Evolutionary conservation across 2,329 filamentous ascomycete species (phyloP), one percentile per base, ranked within the genome.

Genomic region (Geosmithia putterillii): DNA sequence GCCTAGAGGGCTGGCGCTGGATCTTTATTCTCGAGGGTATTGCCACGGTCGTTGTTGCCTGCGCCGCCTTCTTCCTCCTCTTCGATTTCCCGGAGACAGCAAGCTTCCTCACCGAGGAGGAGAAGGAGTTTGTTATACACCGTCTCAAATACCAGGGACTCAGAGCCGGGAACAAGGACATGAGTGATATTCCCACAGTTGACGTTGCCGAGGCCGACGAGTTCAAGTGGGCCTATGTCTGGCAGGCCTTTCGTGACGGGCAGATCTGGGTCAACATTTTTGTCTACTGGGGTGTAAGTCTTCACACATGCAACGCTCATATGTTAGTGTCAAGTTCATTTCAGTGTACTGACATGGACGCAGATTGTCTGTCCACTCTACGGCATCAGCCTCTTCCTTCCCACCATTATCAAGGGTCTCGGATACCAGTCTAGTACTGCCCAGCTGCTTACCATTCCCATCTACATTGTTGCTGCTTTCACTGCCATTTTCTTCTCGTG

Each of bases 81-180:
- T 73, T 85, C 51, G 86, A 94, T 53, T 94, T 87, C 51, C 88
- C 88, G 0, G 85, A 87, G 48, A 78, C 83, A 20, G 85, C 86
- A 0, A 73, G 52, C 0, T 94, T 94, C 56, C 69, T 94, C 19
- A 79, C 76, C 0, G 73, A 78, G 8, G 73, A 77, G 28, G 86
- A 94, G 52, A 74, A 82, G 3, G 73, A 71, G 1, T 79, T 86
- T 40, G 82, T 92, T 0, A 65, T 87, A 2, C 73, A 75, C 15
- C 74, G 87, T 0, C 66, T 94, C 19, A 80, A 79, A 46, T 73
- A 73, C 17, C 86, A 94, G 66, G 63, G 62, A 12, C 15, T 6
- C 63, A 67, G 45, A 52, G 18, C 42, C 32, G 14, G 15, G n/a
- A 38, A 22, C 9, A 32, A 38, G 3, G 28, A 25, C 19, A 7